Conservation (phyloP, 805 yeast species). For the Yarrowia osloensis region DNA sequence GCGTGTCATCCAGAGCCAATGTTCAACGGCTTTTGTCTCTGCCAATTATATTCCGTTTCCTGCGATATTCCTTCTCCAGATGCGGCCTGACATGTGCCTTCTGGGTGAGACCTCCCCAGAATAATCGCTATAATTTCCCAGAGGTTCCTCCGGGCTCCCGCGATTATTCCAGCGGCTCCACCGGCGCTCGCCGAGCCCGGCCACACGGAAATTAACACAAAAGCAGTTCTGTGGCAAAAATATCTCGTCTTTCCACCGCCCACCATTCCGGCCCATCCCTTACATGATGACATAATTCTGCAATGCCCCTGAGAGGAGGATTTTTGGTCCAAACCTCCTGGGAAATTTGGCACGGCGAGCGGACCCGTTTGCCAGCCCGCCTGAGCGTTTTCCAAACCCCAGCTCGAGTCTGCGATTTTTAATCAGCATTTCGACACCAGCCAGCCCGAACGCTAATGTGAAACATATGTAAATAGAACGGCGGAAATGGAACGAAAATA, state of each 20-base stretch:
- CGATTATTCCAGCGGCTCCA: no score
- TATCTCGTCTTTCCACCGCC: neutral
- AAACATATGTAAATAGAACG: neutral
- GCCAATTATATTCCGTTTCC: no score
- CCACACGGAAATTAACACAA: neutral
- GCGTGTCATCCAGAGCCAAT: no score
- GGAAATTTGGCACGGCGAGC: no score
- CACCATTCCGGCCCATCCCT: neutral
- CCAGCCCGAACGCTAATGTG: conserved; percentile 13
- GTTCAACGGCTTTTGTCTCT: no score
- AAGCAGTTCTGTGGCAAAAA: neutral
- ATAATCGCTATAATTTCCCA: no score
- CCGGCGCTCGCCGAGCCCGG: neutral
- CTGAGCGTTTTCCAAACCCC: neutral
- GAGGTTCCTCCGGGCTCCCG: no score
- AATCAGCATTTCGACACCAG: neutral
- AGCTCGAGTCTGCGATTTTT: neutral
- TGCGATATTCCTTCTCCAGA: no score
- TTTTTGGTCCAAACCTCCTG: neutral
- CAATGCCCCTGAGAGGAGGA: neutral
- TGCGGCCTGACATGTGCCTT: no score
- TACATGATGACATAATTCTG: neutral
- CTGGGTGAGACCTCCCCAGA: no score
- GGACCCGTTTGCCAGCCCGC: neutral
- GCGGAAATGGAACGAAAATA: neutral